These are phyloP conservation scores for Cryphonectria naterciae DNA, from an alignment of 2,329 filamentous ascomycete species.

Conservation along the genomic window DNA sequence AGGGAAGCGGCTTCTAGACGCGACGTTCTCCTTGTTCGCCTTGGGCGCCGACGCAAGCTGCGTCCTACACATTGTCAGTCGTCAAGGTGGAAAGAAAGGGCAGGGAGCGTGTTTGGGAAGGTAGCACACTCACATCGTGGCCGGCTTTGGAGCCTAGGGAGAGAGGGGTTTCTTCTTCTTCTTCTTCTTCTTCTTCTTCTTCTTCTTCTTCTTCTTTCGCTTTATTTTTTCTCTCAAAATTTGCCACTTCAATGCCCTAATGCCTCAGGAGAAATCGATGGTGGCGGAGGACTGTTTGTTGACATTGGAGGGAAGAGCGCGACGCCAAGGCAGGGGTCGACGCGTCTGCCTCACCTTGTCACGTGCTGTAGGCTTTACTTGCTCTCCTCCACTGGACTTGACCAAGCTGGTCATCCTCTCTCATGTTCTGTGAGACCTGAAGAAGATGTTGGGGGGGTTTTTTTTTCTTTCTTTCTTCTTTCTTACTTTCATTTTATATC, in stretches of 20 bases:
- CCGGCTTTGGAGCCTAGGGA: not conserved
- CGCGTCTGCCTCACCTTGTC: slow-evolving; percentile 30
- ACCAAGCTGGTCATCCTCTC: not conserved
- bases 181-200: not conserved
- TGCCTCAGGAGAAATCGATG: not conserved
- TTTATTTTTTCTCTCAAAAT: not conserved
- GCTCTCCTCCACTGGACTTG: not conserved
- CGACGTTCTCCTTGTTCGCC: slow-evolving; percentile 51
- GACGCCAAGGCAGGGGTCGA: slow-evolving; percentile 22
- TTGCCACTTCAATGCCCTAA: slow-evolving; percentile 4
- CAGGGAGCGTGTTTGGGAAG: no score
- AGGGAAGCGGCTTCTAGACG: slow-evolving; percentile 49
- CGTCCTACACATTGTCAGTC: slow-evolving; percentile 31
- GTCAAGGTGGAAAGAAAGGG: not conserved
- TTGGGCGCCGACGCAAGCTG: slow-evolving; percentile 34
- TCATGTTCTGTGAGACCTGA: no score
- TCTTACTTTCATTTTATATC: no score
- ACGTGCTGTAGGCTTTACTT: slow-evolving; percentile 10
- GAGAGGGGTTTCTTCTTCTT: not conserved
- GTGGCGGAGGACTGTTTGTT: slow-evolving; percentile 24
- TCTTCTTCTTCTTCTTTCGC: not conserved
- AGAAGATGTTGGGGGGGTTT: not conserved
- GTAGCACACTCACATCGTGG: slow-evolving; percentile 21
- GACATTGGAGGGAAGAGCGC: slow-evolving; percentile 21
- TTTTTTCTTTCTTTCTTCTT: no score